Conservation (phyloP, 768 basidiomycete species). For the Hirschioporus abietinus region DNA sequence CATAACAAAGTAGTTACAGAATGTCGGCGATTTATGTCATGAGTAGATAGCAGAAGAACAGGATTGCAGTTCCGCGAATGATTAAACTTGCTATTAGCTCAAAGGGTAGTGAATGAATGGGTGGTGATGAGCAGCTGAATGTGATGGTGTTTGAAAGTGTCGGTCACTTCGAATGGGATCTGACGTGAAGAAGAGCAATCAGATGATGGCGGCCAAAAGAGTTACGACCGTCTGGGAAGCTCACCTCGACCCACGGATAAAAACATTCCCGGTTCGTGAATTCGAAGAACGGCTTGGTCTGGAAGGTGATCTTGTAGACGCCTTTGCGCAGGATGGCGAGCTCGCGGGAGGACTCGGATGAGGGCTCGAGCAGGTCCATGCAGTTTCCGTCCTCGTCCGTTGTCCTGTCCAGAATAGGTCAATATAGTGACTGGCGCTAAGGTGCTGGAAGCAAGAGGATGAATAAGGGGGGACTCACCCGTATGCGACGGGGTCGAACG, state of each 20-base stretch:
- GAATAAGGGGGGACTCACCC: conserved; percentile 39
- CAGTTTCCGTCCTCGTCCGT: conserved; percentile 86
- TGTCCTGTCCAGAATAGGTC: conserved; percentile 44
- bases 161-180: conserved; percentile 74
- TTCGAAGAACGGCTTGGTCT: conserved; percentile 79
- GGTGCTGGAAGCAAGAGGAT: background rate
- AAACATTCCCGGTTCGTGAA: conserved; percentile 59
- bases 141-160: conserved; percentile 81
- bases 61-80: too few relatives aligned
- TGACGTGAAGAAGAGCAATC: background rate
- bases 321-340: conserved; percentile 36
- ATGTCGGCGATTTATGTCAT: too few relatives aligned
- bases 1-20: too few relatives aligned
- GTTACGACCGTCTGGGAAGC: too few relatives aligned
- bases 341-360: conserved; percentile 30
- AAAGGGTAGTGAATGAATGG: conserved; percentile 74
- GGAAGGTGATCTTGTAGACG: conserved; percentile 81
- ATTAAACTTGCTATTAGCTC: background rate
- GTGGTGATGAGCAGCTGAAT: conserved; percentile 88
- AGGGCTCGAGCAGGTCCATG: conserved; percentile 46
- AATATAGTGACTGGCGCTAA: too few relatives aligned
- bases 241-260: conserved; percentile 88
- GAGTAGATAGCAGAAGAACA: too few relatives aligned
- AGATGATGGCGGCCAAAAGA: too few relatives aligned
- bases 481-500: conserved; percentile 49